A percentile compares a stretch with the other conserved stretches of the same genome.
These are phyloP conservation scores for Pseudoneurospora amorphoporcata DNA, from an alignment of 495 filamentous ascomycete genomes.

Conservation along the genomic window DNA sequence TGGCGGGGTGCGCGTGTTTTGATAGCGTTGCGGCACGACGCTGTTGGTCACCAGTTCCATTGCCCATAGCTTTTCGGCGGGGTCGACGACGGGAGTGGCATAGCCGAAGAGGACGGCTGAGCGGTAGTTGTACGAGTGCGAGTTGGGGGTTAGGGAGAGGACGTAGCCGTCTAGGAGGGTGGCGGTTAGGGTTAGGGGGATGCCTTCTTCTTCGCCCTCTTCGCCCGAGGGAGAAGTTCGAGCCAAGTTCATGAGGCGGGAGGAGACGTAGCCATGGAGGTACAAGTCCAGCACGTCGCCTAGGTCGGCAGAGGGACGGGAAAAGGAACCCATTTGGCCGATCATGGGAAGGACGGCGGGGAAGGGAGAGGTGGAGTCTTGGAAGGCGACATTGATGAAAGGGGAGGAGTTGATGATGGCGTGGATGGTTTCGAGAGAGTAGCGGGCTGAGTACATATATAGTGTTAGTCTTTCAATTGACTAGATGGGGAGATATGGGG, in stretches of 20 bases:
- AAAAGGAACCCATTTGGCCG: conserved; percentile 68
- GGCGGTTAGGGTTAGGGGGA: conserved; percentile 58
- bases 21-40: conserved; percentile 60
- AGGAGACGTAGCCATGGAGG: conserved; percentile 74
- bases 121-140: conserved; percentile 84
- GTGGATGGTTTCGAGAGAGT: conserved; percentile 70
- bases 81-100: conserved; percentile 54
- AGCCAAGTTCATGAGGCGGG: conserved; percentile 63
- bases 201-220: conserved; percentile 20
- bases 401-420: conserved; percentile 65
- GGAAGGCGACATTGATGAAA: conserved; percentile 80
- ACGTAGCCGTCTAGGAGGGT: conserved; percentile 63
- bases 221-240: conserved; percentile 21
- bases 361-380: conserved; percentile 52
- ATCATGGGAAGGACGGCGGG: conserved; percentile 82
- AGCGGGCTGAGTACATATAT: conserved; percentile 45
- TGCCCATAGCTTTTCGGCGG: conserved; percentile 69
- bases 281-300: conserved; percentile 68
- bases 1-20: conserved; percentile 59
- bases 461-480: too few species aligned
- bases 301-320: conserved; percentile 48
- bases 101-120: conserved; percentile 71
- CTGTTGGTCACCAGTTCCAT: conserved; percentile 74
- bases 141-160: conserved; percentile 65
- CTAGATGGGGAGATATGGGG: neutral